These are phyloP conservation scores for Benincasa hispida DNA, from an alignment of 306 rosid species.

Conservation along the genomic window DNA sequence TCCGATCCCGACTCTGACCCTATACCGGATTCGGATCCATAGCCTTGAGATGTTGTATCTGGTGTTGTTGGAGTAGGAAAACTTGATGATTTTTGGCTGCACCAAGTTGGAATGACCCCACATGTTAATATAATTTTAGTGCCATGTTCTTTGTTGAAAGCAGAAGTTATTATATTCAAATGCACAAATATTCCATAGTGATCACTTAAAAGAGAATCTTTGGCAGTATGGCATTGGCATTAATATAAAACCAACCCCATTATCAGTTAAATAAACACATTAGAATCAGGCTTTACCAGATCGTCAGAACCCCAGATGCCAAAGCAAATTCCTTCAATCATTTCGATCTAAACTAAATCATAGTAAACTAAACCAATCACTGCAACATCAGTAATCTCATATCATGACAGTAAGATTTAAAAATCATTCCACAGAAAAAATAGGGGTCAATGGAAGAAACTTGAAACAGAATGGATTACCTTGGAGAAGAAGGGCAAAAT, in stretches of 20 bases:
- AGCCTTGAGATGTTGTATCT: slow-evolving; percentile 10
- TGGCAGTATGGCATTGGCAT: slow-evolving; percentile 16
- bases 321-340: slow-evolving; percentile 1
- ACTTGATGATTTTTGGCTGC: slow-evolving; percentile 43
- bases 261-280: background rate
- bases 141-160: background rate
- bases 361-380: background rate
- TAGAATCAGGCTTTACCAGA: background rate
- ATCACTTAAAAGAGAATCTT: slow-evolving; percentile 19
- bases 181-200: background rate
- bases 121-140: background rate
- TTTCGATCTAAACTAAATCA: background rate
- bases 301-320: background rate
- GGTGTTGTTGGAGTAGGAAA: slow-evolving; percentile 25
- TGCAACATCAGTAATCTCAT: background rate
- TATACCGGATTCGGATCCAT: background rate
- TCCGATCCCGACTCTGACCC: slow-evolving; percentile 13
- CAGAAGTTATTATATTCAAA: background rate
- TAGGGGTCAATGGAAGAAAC: background rate
- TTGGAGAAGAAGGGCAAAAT: slow-evolving; percentile 50
- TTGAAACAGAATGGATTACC: slow-evolving; percentile 12
- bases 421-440: background rate
- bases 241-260: background rate
- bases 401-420: background rate
- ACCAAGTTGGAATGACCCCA: background rate